These are phyloP conservation scores for Solioccasus polychromus DNA, from an alignment of 768 basidiomycete genomes.

Conservation along the genomic window DNA sequence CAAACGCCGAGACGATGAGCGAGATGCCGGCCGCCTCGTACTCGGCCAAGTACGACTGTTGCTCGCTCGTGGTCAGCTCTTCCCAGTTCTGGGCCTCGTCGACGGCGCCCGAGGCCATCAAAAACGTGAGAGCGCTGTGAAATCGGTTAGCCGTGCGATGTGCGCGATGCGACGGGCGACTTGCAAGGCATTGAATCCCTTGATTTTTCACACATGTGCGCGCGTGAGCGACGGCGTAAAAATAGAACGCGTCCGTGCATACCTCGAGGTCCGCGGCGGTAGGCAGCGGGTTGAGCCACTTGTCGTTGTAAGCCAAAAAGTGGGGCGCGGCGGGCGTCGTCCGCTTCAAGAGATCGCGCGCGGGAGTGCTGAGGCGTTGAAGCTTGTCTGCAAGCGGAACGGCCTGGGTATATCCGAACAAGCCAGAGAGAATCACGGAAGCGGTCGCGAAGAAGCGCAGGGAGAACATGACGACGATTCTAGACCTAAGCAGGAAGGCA, in stretches of 20 bases:
- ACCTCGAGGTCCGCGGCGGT: conserved; percentile 43
- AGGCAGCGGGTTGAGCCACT: conserved; percentile 44
- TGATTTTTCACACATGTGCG: no score
- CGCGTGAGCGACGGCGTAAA: neutral
- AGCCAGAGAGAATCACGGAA: conserved; percentile 1
- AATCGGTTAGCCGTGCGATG: neutral
- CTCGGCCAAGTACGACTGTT: conserved; percentile 41
- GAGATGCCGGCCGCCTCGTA: conserved; percentile 55
- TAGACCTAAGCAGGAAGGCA: neutral
- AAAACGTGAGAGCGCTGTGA: conserved; percentile 41
- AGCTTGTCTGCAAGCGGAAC: conserved; percentile 24
- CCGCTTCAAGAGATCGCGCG: conserved; percentile 21
- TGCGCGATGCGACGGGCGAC: neutral
- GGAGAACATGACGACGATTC: conserved; percentile 11
- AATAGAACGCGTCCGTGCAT: neutral
- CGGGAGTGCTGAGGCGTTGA: conserved; percentile 16
- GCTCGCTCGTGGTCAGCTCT: conserved; percentile 33
- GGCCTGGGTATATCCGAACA: conserved; percentile 9
- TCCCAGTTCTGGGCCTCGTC: conserved; percentile 49
- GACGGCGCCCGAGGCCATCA: conserved; percentile 37
- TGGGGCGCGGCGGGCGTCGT: conserved; percentile 44
- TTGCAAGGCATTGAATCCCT: conserved; percentile 37
- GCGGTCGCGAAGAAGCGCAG: conserved; percentile 6
- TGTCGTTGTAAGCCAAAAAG: conserved; percentile 42
- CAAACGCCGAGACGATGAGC: conserved; percentile 55